Base-by-base conservation (phyloP, 169 alveolate genomes). In the Amoebophrya sp. region DNA sequence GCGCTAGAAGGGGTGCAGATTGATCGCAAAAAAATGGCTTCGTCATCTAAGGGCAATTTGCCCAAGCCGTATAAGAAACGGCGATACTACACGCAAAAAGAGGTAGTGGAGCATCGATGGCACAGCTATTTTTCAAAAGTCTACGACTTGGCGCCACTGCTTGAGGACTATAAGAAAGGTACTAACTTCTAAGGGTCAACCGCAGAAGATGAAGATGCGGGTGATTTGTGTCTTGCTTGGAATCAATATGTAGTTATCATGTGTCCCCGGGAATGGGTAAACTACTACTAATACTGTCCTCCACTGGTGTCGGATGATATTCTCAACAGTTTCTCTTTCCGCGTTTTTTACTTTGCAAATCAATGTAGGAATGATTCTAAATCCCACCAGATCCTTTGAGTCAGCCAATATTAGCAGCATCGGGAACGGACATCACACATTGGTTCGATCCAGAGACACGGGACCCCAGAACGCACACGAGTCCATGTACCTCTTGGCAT, bases 401-500 rank as follows among this genome's bases (percentile, higher is more conserved):
- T 26, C 38, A 65, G 83, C 83, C 83, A 65, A 65, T 65, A 6
- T 26, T 26, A 26, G 83, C 33, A 0, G 83, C 83, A 0, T 29
- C 12, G 2, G 83, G 83, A 36, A 65, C 83, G 83, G 83, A 65
- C 26, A 65, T 65, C 33, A 65, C 83, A 6, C 83, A 65, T 36
- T 65, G 83, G 83, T 65, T 65, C 33, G 83, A 65, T 36, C 33
- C 83, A 6, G 83, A 65, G 83, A 65, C 83, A 18, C 18, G n/a
- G n/a, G 83, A 65, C 83, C 83, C 83, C 18, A 65, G 83, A 18
- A 65, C 83, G n/a, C n/a, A 65, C 83, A 65, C n/a, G 2, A 65
- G 83, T 18, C 83, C 83, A 65, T 65, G 83, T 65, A 65, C 23
- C 23, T 53, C 23, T 53, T 53, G n/a, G 76, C 23, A 23, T 53